Evolutionary conservation across 2,329 filamentous ascomycete species (phyloP), one percentile per base, ranked within the genome.

Genomic region (Pseudogymnoascus sp.): DNA sequence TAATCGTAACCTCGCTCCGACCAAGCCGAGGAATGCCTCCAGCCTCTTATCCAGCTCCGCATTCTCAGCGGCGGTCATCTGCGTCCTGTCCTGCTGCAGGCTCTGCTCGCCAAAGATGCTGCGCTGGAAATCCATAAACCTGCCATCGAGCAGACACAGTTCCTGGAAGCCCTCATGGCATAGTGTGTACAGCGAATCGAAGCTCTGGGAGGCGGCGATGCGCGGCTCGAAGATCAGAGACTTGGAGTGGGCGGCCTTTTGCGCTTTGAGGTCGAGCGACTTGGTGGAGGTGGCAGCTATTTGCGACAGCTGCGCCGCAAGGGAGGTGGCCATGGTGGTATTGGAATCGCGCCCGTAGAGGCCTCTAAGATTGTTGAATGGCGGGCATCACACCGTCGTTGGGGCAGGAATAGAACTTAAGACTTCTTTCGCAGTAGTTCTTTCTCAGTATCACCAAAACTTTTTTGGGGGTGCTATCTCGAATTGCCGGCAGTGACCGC

Each of bases 41-140:
- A 97, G 77, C 64, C 87, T 88, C 60, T 79, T 80, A 75, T 97
- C 86, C 63, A 99, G 80, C 72, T 92, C 88, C 68, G 85, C 82
- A 77, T 97, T 97, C 74, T 97, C 90, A 65, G 82, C 80, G 31
- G 83, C 81, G 14, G 87, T 93, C 83, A 97, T 88, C 76, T 95
- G 88, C 21, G 86, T 88, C 62, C 95, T 85, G 74, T 99, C 95
- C 73, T 96, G 88, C 66, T 85, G 83, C 74, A 92, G 93, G 77
- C 93, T 97, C 78, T 96, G 90, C 71, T 95, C 90, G 79, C 90
- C 96, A 81, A 97, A 99, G 64, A 99, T 81, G 62, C 86, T 93
- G 64, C 83, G 81, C 66, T 85, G 83, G 73, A 93, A 99, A 37
- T 82, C 80, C 12, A 81, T 73, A 71, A 97, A 97, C 64, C 92